A percentile compares a stretch with the other conserved stretches of the same genome.
These are phyloP conservation scores for Chrysanthemum lavandulifolium DNA, from an alignment of 129 eudicot genomes.

Conservation along the genomic window DNA sequence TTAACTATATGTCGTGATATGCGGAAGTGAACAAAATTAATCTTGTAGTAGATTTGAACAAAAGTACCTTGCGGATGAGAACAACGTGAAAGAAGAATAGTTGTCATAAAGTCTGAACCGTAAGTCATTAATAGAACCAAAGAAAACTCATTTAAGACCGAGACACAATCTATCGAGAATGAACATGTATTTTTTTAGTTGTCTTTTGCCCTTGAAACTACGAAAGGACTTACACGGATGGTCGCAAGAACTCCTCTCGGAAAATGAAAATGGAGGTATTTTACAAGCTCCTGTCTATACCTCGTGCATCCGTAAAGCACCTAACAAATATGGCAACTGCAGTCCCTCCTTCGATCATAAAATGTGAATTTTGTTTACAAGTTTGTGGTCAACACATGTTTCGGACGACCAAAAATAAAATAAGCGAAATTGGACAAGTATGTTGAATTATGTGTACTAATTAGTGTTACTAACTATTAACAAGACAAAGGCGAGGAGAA, in stretches of 20 bases:
- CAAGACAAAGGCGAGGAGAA: slow-evolving; percentile 62
- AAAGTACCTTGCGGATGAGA: slow-evolving; percentile 87
- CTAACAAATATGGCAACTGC: slow-evolving; percentile 75
- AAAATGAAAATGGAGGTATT: slow-evolving; percentile 48
- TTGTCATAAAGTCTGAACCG: slow-evolving; percentile 89
- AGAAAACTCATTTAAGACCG: slow-evolving; percentile 47
- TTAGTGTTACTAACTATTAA: slow-evolving; percentile 57
- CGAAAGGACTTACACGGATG: slow-evolving; percentile 50
- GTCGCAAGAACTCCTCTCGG: slow-evolving; percentile 78
- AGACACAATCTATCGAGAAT: not conserved
- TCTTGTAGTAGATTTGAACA: not conserved
- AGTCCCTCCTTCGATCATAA: slow-evolving; percentile 75
- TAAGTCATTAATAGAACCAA: slow-evolving; percentile 62
- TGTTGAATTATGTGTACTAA: too few species aligned
- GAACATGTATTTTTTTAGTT: not conserved
- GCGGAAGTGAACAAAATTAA: not conserved
- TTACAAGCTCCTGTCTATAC: slow-evolving; percentile 50
- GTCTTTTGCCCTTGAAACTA: not conserved
- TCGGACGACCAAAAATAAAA: slow-evolving; percentile 12
- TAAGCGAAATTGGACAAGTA: not conserved
- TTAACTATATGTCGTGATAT: not conserved
- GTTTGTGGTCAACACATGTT: slow-evolving; percentile 19
- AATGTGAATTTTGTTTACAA: slow-evolving; percentile 38
- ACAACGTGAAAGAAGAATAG: slow-evolving; percentile 89
- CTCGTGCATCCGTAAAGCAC: slow-evolving; percentile 70